These are phyloP conservation scores for Pezizomycotina sp. DNA, from an alignment of 2,329 filamentous ascomycete species.

Conservation along the genomic window DNA sequence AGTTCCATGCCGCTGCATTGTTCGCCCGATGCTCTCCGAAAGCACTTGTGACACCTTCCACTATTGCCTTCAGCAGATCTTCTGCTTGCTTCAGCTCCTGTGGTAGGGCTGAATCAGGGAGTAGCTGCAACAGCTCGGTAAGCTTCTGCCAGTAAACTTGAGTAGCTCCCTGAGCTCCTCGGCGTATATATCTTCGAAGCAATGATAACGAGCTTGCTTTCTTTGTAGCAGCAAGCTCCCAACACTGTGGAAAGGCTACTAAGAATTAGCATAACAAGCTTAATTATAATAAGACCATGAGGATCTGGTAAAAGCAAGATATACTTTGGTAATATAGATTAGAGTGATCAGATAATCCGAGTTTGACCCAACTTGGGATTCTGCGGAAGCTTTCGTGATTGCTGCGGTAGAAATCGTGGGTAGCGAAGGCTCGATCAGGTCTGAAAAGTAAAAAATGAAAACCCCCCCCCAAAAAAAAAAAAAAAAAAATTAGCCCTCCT, in stretches of 20 bases:
- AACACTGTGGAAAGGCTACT: constrained; percentile 15
- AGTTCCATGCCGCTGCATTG: constrained; percentile 51
- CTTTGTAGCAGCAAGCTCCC: constrained; percentile 29
- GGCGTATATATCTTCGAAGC: constrained; percentile 57
- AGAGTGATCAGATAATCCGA: constrained; percentile 53
- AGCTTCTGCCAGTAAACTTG: constrained; percentile 58
- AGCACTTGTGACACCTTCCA: constrained; percentile 52
- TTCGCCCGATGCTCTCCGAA: constrained; percentile 61
- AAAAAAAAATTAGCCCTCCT: too few species aligned
- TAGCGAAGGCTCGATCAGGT: constrained; percentile 36
- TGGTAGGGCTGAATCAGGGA: constrained; percentile 43
- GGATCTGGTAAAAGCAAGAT: constrained; percentile 33
- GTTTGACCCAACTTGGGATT: constrained; percentile 56
- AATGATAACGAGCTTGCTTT: constrained; percentile 40
- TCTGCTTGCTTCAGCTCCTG: constrained; percentile 38
- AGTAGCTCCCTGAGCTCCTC: constrained; percentile 65
- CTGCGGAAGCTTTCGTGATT: constrained; percentile 56
- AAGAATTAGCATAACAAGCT: constrained; percentile 30
- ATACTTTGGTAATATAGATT: constrained; percentile 41
- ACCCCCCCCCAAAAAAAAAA: constrained; percentile 13
- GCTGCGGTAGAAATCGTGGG: constrained; percentile 42
- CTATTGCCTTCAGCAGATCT: constrained; percentile 49
- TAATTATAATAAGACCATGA: constrained; percentile 22
- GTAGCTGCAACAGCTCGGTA: constrained; percentile 40
- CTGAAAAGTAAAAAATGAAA: constrained; percentile 35